These are phyloP conservation scores for Yamadazyma triangularis DNA, from an alignment of 1,139 yeast genomes.

Conservation along the genomic window DNA sequence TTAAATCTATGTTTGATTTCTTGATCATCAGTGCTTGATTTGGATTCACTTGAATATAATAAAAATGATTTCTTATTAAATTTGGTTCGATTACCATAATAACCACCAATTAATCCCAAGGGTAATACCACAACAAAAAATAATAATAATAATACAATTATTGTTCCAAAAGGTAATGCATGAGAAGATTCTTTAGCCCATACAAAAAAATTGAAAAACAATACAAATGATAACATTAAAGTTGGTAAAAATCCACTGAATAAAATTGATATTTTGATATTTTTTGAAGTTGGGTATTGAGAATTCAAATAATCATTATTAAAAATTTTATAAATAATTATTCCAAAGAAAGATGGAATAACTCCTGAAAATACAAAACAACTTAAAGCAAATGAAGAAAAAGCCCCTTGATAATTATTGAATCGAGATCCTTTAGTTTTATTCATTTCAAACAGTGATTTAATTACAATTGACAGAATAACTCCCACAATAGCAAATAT, in stretches of 20 bases:
- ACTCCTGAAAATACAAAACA: constrained; percentile 68
- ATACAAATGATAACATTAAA: constrained; percentile 45
- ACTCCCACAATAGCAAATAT: constrained; percentile 62
- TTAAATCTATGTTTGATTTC: not conserved
- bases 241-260: constrained; percentile 65
- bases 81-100: constrained; percentile 43
- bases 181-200: constrained; percentile 76
- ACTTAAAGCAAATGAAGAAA: constrained; percentile 51
- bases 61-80: constrained; percentile 15
- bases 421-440: constrained; percentile 24
- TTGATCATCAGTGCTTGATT: constrained; percentile 1
- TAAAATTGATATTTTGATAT: constrained; percentile 35
- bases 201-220: constrained; percentile 61
- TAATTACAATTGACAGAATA: constrained; percentile 52
- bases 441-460: constrained; percentile 24
- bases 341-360: constrained; percentile 68
- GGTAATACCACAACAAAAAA: constrained; percentile 71
- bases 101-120: constrained; percentile 69
- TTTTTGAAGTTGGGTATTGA: constrained; percentile 17
- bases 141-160: constrained; percentile 51
- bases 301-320: constrained; percentile 29
- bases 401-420: constrained; percentile 61
- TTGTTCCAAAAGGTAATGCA: constrained; percentile 74
- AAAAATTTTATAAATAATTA: constrained; percentile 55
- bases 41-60: constrained; percentile 5